phyloP scores from a whole-genome alignment of 495 filamentous ascomycete genomes.

The Neurospora sp. region DNA sequence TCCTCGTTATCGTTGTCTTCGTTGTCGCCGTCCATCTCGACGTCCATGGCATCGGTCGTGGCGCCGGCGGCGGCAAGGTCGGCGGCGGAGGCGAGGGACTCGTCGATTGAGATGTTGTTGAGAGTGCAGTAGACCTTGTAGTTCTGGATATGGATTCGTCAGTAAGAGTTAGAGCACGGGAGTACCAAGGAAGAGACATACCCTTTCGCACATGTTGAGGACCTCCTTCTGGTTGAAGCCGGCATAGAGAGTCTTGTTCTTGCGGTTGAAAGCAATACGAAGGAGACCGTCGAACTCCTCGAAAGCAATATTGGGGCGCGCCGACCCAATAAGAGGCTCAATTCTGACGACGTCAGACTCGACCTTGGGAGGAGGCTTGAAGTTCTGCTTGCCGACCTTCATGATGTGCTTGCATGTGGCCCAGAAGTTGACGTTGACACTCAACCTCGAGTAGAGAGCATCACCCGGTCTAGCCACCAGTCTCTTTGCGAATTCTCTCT shows the following conservation, averaged over 20 bases:
- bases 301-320: slow-evolving; percentile 73
- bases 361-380: slow-evolving; percentile 85
- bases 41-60: slow-evolving; percentile 48
- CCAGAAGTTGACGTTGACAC: slow-evolving; percentile 93
- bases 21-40: slow-evolving; percentile 40
- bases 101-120: slow-evolving; percentile 68
- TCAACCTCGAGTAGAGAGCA: slow-evolving; percentile 75
- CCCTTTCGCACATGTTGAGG: slow-evolving; percentile 63
- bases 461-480: slow-evolving; percentile 39
- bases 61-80: slow-evolving; percentile 39
- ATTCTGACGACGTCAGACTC: slow-evolving; percentile 52
- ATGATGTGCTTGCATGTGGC: slow-evolving; percentile 77
- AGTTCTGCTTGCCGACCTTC: slow-evolving; percentile 90
- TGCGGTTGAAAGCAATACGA: slow-evolving; percentile 61
- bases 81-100: slow-evolving; percentile 38
- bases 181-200: no score
- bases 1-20: slow-evolving; percentile 44
- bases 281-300: slow-evolving; percentile 88
- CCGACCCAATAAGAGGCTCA: slow-evolving; percentile 41
- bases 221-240: slow-evolving; percentile 65
- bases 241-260: slow-evolving; percentile 62
- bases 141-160: slow-evolving; percentile 33
- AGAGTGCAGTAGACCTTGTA: slow-evolving; percentile 84
- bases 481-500: slow-evolving; percentile 26
- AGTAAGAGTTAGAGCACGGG: no score